Base-by-base conservation (phyloP, 1,284 basidiomycete genomes). In the Grifola frondosa region DNA sequence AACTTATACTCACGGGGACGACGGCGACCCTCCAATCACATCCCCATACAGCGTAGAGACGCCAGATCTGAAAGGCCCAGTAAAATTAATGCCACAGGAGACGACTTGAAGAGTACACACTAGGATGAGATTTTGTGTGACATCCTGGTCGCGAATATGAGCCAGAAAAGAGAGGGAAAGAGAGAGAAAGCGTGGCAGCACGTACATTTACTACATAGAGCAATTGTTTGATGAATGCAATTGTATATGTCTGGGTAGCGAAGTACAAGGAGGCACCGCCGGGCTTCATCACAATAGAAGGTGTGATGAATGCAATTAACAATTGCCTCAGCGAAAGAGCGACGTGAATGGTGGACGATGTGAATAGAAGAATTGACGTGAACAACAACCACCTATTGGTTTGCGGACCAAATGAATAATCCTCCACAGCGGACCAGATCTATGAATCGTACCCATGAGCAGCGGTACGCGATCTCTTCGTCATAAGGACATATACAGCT, bases 191-290 rank as follows among this genome's bases (percentile, higher is more conserved):
- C n/a, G n/a, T n/a, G n/a, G n/a, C n/a, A n/a, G n/a, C n/a, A 36
- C 43, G 29, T 22, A 44, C 43, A 11, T 34, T 38, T 8, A 44
- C 16, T n/a, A 35, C 23, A 19, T 44, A 44, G 9, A 44, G 37
- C 12, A 37, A 12, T 19, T 44, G 43, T 6, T 33, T 29, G 10
- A 33, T 33, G 16, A 35, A 39, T 3, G 40, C 37, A 13, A 39
- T 26, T 6, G 17, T 28, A 11, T 30, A 31, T 15, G 30, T 26
- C 6, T 39, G 43, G 43, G 39, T 35, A 21, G 40, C 19, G 43
- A 44, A 44, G 37, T 39, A 44, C 12, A 44, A 28, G 2, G 30
- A 26, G 1, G 43, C 19, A 2, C 37, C 43, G 12, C 32, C 37
- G 5, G 37, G 43, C 3, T 24, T 25, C 1, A 33, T 28, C 8